phyloP scores from a whole-genome alignment of 2,329 filamentous ascomycete species.

The Colletotrichum melonis region DNA sequence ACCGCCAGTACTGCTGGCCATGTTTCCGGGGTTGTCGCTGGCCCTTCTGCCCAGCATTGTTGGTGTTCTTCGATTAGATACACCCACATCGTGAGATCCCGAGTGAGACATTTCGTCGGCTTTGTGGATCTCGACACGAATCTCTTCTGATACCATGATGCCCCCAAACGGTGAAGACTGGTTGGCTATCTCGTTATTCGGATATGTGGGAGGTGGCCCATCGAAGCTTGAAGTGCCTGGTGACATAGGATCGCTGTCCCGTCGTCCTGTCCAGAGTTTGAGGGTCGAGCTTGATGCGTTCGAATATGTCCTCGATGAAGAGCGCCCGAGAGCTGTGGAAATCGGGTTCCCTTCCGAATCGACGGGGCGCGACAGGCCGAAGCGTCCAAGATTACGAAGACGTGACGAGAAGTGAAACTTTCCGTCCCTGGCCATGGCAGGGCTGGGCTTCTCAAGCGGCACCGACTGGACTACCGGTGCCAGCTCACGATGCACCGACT shows the following conservation, averaged over 20 bases:
- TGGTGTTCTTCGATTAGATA: conserved; percentile 31
- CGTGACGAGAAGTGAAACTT: conserved; percentile 17
- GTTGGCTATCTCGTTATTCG: conserved; percentile 33
- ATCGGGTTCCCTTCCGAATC: conserved; percentile 45
- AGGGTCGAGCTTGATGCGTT: conserved; percentile 46
- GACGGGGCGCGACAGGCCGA: conserved; percentile 37
- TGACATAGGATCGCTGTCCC: conserved; percentile 33
- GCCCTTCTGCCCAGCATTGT: conserved; percentile 8
- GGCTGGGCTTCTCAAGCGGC: conserved; percentile 36
- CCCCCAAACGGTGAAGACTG: conserved; percentile 55
- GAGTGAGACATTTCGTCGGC: conserved; percentile 23
- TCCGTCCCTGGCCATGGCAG: conserved; percentile 30
- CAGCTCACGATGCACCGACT: conserved; percentile 71
- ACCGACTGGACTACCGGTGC: conserved; percentile 57
- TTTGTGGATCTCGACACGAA: conserved; percentile 62
- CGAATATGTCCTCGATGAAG: conserved; percentile 40
- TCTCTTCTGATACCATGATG: conserved; percentile 72
- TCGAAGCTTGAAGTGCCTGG: conserved; percentile 30
- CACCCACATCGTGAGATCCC: conserved; percentile 37
- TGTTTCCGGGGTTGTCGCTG: conserved; percentile 9
- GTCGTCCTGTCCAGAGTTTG: conserved; percentile 44
- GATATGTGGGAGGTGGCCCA: conserved; percentile 29
- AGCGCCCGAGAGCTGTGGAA: conserved; percentile 40
- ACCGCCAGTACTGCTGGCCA: conserved; percentile 29
- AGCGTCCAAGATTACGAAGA: conserved; percentile 19